Evolutionary conservation across 352 stramenopile genomes (phyloP).

Genomic region (Detonula confervacea): DNA sequence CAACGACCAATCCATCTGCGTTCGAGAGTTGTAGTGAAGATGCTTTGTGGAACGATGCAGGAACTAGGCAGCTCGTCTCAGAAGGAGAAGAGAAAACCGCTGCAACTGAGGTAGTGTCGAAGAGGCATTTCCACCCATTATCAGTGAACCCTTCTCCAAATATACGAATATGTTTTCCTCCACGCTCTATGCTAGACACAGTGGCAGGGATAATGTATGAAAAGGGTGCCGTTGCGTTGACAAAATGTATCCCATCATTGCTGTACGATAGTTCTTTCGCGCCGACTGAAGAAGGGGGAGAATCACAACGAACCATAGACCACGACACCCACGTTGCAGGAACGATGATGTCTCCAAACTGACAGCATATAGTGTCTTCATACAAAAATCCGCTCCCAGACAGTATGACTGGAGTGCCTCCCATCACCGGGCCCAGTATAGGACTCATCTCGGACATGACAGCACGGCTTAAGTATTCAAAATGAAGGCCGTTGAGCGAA

Average conservation of each 20-base stretch:
- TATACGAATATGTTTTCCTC: constrained; percentile 42
- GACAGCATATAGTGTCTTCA: constrained; percentile 42
- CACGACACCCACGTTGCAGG: constrained; percentile 41
- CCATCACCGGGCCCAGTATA: constrained; percentile 18
- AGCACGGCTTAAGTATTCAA: constrained; percentile 34
- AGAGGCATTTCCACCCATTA: constrained; percentile 46
- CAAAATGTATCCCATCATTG: constrained; percentile 57
- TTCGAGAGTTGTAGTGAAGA: constrained; percentile 32
- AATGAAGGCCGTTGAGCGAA: constrained; percentile 25
- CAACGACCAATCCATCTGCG: constrained; percentile 33
- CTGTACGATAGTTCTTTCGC: constrained; percentile 50
- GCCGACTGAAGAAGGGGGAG: constrained; percentile 22
- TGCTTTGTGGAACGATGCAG: constrained; percentile 21
- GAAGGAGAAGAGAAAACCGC: constrained; percentile 37
- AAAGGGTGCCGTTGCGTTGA: constrained; percentile 25
- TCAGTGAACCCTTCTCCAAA: constrained; percentile 45
- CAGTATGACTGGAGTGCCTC: constrained; percentile 42
- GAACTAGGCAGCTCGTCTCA: constrained; percentile 45
- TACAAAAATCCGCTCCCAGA: constrained; percentile 49
- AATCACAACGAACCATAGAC: constrained; percentile 39
- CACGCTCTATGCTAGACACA: constrained; percentile 32
- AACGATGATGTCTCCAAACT: constrained; percentile 43
- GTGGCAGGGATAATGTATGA: constrained; percentile 31
- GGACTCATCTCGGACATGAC: constrained; percentile 41
- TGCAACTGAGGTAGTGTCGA: constrained; percentile 33